These are phyloP conservation scores for Euphorbia peplus DNA, from an alignment of 345 rosid genomes.

Conservation along the genomic window DNA sequence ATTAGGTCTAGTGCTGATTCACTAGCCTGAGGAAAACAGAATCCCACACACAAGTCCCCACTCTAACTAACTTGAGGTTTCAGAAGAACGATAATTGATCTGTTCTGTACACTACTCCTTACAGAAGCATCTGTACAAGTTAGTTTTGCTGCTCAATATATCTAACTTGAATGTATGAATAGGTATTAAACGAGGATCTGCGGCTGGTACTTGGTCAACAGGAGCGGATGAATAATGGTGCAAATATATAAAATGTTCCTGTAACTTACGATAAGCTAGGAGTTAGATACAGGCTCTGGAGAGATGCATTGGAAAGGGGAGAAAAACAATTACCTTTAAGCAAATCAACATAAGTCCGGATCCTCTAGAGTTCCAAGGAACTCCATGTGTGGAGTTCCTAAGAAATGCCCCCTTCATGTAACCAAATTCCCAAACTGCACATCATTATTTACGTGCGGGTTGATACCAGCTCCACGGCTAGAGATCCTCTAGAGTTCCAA, in stretches of 20 bases:
- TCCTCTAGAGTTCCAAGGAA: too few species aligned
- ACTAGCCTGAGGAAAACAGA: too few species aligned
- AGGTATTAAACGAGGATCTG: constrained; percentile 93
- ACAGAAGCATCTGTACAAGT: too few species aligned
- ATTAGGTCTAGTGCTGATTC: too few species aligned
- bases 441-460: background rate
- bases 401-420: background rate
- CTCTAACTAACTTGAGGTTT: too few species aligned
- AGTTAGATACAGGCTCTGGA: constrained; percentile 90
- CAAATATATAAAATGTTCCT: constrained; percentile 83
- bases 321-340: constrained; percentile 61
- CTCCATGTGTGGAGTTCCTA: too few species aligned
- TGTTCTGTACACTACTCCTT: too few species aligned
- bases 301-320: constrained; percentile 68
- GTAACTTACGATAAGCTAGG: constrained; percentile 94
- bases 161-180: constrained; percentile 7
- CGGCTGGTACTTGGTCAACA: constrained; percentile 89
- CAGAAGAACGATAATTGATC: too few species aligned
- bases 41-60: too few species aligned
- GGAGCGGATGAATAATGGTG: constrained; percentile 87
- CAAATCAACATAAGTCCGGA: constrained; percentile 35
- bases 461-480: too few species aligned
- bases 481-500: too few species aligned
- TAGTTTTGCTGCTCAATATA: background rate
- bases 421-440: constrained; percentile 4